Evolutionary conservation across 2,329 filamentous ascomycete species (phyloP), one percentile per base, ranked within the genome.

Genomic region (Septoria linicola): DNA sequence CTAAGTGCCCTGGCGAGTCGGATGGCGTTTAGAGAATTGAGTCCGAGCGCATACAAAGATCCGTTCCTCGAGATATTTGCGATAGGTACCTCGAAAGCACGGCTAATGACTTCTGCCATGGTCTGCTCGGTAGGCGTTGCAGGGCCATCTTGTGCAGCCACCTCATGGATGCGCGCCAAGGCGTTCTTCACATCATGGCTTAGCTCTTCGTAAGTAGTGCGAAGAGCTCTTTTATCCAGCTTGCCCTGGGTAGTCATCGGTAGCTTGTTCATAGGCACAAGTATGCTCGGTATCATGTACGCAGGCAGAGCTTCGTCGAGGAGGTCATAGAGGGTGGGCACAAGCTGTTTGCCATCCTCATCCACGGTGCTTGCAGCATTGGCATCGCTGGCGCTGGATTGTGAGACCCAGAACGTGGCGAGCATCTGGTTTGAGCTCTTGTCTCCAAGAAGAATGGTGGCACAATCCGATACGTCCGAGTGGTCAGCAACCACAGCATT

Each of bases 201-300:
- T 0, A 90, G 67, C 0, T 55, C 51, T 1, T 69, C 49, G 55
- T 86, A 83, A 0, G 72, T 68, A 0, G 65, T 60, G 4, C 71
- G 63, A 2, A 96, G 72, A 2, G 68, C 64, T 10, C 70, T 64
- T 53, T 80, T 80, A 63, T 96, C 83, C 3, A 87, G 76, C 66
- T 95, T 95, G 2, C 87, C 87, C 53, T 88, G 87, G 0, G 80
- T 66, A 0, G 87, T 95, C 60, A 85, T 77, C 0, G 90, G 89
- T 35, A 96, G 75, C 0, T 68, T 64, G 0, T 81, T 79, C 5
- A 96, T 74, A 0, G 87, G 87, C 4, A 96, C 72, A 2, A 95
- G 69, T 52, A 83, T 80, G 0, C 82, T 82, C 0, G 91, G 91
- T 1, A 95, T 70, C 88, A 93, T 93, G 66, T 95, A 95, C 0